phyloP scores from a whole-genome alignment of 1,139 yeast genomes.

The Pichia sp. region DNA sequence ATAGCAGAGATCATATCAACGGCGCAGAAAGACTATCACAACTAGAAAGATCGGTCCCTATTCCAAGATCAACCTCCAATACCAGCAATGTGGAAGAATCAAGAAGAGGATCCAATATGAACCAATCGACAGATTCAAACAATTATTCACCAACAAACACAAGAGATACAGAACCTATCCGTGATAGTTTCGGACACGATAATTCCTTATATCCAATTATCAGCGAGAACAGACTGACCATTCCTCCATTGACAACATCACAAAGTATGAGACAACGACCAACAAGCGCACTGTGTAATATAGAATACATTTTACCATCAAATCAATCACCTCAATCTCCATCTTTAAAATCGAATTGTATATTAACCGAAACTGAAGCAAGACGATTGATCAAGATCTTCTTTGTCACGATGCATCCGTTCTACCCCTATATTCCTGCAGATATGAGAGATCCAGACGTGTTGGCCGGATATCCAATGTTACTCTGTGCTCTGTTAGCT shows the following conservation, averaged over 20 bases:
- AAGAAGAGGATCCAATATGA: not conserved
- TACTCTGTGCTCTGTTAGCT: slow-evolving; percentile 77
- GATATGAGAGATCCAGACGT: slow-evolving; percentile 66
- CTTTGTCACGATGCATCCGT: slow-evolving; percentile 82
- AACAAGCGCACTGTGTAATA: slow-evolving; percentile 49
- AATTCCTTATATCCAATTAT: slow-evolving; percentile 26
- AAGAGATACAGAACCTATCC: slow-evolving; percentile 19
- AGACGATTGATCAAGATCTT: slow-evolving; percentile 59
- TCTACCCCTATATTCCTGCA: slow-evolving; percentile 81
- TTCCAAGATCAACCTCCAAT: slow-evolving; percentile 11
- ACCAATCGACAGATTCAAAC: slow-evolving; percentile 2
- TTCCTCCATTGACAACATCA: slow-evolving; percentile 50
- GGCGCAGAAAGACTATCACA: slow-evolving; percentile 56
- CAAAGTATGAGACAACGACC: slow-evolving; percentile 54
- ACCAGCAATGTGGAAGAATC: slow-evolving; percentile 4
- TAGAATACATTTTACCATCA: slow-evolving; percentile 57
- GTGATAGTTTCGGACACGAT: slow-evolving; percentile 31
- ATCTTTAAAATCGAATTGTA: slow-evolving; percentile 1
- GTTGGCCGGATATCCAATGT: slow-evolving; percentile 75
- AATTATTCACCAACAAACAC: not conserved
- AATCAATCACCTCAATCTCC: not conserved
- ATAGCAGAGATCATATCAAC: slow-evolving; percentile 63
- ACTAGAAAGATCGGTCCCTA: slow-evolving; percentile 33
- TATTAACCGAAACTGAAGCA: slow-evolving; percentile 65
- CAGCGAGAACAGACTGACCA: slow-evolving; percentile 28